Evolutionary conservation across 495 filamentous ascomycete genomes (phyloP).

Genomic region (Aspergillus diversus): DNA sequence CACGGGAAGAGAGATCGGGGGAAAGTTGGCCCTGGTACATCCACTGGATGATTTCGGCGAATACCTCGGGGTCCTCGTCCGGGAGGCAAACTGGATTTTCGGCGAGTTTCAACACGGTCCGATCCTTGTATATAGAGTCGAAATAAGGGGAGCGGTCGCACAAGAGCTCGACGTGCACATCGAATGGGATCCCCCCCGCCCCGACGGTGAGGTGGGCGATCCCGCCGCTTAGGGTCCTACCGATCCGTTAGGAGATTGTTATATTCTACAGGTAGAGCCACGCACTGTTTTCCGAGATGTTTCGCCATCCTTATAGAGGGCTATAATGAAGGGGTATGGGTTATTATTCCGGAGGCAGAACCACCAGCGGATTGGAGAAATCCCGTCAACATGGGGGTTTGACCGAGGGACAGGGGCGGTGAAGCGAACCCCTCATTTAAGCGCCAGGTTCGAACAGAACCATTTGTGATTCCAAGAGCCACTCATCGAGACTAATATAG

Average conservation of each 20-base stretch:
- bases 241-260: neutral
- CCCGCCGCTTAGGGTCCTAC: constrained; percentile 26
- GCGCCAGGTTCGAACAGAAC: too few relatives aligned
- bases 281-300: neutral
- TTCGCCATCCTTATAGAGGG: neutral
- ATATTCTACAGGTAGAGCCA: neutral
- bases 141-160: constrained; percentile 10
- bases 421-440: too few relatives aligned
- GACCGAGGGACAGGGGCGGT: too few relatives aligned
- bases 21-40: constrained; percentile 1
- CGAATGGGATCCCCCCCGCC: constrained; percentile 12
- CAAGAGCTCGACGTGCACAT: constrained; percentile 4
- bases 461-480: too few relatives aligned
- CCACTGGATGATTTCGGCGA: constrained; percentile 4
- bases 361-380: too few relatives aligned
- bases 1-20: neutral
- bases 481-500: too few relatives aligned
- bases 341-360: too few relatives aligned
- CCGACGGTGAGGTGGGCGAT: constrained; percentile 26
- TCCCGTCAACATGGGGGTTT: too few relatives aligned
- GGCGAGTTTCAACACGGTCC: neutral
- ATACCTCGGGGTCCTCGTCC: constrained; percentile 8
- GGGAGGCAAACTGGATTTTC: constrained; percentile 1
- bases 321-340: too few relatives aligned
- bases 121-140: neutral